Percentiles rank a stretch among this genome's conserved stretches.
phyloP scores from a whole-genome alignment of 164 flowering plant species.

The Hamamelis virginiana region DNA sequence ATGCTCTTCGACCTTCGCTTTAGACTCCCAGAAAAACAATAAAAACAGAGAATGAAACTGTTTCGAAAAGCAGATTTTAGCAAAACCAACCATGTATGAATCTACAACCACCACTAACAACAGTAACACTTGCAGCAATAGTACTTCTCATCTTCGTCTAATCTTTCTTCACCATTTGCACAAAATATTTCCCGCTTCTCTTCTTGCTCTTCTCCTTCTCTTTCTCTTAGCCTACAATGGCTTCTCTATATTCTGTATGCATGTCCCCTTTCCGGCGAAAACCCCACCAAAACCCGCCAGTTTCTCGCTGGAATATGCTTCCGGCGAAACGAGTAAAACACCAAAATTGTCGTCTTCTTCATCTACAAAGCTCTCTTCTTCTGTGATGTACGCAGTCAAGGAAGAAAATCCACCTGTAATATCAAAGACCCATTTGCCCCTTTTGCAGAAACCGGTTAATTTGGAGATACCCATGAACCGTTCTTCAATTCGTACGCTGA shows the following conservation, averaged over 20 bases:
- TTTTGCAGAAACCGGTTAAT: slow-evolving; percentile 23
- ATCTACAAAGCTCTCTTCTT: slow-evolving; percentile 22
- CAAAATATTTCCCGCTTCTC: slow-evolving; percentile 12
- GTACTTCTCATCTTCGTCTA: neutral
- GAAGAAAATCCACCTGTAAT: slow-evolving; percentile 40
- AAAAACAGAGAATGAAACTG: neutral
- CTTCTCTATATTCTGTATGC: slow-evolving; percentile 21
- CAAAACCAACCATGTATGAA: slow-evolving; percentile 13
- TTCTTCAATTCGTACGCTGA: slow-evolving; percentile 12
- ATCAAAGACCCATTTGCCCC: slow-evolving; percentile 26
- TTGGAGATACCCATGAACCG: slow-evolving; percentile 10
- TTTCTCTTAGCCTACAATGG: slow-evolving; percentile 24
- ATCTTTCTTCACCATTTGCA: slow-evolving; percentile 11
- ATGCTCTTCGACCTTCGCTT: slow-evolving; percentile 13
- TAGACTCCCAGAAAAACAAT: neutral
- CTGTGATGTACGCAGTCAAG: slow-evolving; percentile 37
- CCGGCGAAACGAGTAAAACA: slow-evolving; percentile 15
- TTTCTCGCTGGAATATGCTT: slow-evolving; percentile 14
- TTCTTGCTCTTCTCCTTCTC: slow-evolving; percentile 20
- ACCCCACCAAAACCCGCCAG: slow-evolving; percentile 7
- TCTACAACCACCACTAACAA: neutral
- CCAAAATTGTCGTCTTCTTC: slow-evolving; percentile 17
- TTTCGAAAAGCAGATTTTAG: neutral
- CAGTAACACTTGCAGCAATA: neutral
- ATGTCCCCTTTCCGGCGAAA: slow-evolving; percentile 14